Conservation (phyloP, 768 basidiomycete genomes). For the Pluteus cervinus region DNA sequence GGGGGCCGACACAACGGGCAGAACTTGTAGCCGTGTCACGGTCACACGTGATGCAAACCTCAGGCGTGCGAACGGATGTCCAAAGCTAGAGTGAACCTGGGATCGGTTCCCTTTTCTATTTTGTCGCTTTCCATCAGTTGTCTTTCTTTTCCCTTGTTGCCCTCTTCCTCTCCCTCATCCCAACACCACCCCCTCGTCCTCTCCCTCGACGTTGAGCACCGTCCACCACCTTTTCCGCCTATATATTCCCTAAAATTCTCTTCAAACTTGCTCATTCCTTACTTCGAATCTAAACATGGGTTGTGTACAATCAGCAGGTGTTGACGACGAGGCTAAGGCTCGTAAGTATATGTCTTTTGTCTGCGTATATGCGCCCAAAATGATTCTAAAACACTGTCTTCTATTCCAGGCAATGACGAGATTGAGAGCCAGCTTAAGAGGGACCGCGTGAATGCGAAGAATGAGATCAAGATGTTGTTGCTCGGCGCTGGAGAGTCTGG, state of each 20-base stretch:
- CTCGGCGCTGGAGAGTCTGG: conserved; percentile 97
- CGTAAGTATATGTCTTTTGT: conserved; percentile 42
- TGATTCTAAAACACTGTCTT: not conserved
- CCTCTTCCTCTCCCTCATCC: conserved; percentile 7
- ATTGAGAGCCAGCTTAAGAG: conserved; percentile 90
- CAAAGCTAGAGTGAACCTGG: too few species aligned
- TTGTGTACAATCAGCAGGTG: conserved; percentile 63
- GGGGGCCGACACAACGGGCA: too few species aligned
- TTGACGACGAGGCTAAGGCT: conserved; percentile 80
- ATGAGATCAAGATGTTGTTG: conserved; percentile 94
- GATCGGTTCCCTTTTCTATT: conserved; percentile 6
- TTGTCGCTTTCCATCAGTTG: not conserved
- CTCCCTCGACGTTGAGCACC: conserved; percentile 1
- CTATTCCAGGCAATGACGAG: conserved; percentile 72
- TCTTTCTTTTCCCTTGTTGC: conserved; percentile 4
- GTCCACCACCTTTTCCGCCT: not conserved
- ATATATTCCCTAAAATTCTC: not conserved
- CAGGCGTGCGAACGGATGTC: too few species aligned
- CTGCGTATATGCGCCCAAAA: not conserved
- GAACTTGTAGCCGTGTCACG: too few species aligned
- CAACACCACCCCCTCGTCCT: conserved; percentile 7
- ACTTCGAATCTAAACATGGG: conserved; percentile 42
- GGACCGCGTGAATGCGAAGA: conserved; percentile 84
- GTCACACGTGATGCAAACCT: too few species aligned
- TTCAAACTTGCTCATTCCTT: conserved; percentile 4